phyloP scores from a whole-genome alignment of 2,329 filamentous ascomycete genomes.

The Cladosporium velox region DNA sequence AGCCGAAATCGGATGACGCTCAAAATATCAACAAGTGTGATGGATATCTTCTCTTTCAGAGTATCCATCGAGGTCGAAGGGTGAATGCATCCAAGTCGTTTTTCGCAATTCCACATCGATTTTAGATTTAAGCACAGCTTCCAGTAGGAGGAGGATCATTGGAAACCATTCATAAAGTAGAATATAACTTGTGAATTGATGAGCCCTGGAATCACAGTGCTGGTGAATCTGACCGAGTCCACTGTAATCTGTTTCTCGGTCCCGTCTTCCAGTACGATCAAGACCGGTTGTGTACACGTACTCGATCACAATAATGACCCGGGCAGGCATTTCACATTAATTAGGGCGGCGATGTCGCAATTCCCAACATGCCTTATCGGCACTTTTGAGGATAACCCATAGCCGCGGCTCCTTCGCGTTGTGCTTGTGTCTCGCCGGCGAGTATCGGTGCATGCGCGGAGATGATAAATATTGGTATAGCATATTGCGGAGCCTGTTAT shows the following conservation, averaged over 20 bases:
- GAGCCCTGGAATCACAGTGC: neutral
- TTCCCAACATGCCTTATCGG: conserved; percentile 1
- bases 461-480: neutral
- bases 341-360: neutral
- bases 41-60: no score
- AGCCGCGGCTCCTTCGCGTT: conserved; percentile 2
- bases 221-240: neutral
- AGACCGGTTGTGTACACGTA: neutral
- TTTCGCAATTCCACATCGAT: neutral
- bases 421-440: neutral
- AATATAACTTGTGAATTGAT: neutral
- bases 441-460: neutral
- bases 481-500: neutral
- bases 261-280: neutral
- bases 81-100: neutral
- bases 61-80: neutral
- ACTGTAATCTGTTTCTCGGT: neutral
- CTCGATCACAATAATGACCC: neutral
- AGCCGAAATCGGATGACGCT: neutral
- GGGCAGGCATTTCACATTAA: neutral
- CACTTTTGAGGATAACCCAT: neutral
- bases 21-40: neutral
- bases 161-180: neutral
- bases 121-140: neutral
- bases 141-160: neutral